Percentiles rank a stretch among this genome's conserved stretches.
Conservation (phyloP, 768 basidiomycete species). For the Obba rivulosa region DNA sequence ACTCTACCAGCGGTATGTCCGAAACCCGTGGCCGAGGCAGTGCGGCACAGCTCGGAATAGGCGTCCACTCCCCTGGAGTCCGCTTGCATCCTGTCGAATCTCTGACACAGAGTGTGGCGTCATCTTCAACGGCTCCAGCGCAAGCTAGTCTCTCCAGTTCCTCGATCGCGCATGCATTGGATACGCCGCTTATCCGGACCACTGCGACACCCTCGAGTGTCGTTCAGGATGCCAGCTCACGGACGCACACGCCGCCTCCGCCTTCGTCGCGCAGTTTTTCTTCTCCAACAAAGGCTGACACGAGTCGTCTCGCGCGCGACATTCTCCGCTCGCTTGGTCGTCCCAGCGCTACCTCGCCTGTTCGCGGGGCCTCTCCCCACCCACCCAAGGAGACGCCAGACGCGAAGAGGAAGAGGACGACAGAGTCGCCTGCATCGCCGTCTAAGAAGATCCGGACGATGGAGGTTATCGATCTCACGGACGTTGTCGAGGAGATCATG, state of each 20-base stretch:
- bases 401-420: constrained; percentile 1
- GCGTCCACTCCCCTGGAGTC: too few relatives aligned
- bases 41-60: too few relatives aligned
- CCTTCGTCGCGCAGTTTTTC: not conserved
- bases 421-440: constrained; percentile 1
- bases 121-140: too few relatives aligned
- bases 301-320: constrained; percentile 48
- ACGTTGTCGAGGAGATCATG: not conserved
- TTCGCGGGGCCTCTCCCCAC: not conserved
- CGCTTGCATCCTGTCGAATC: too few relatives aligned
- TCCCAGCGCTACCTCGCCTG: constrained; percentile 6
- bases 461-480: not conserved
- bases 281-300: constrained; percentile 41
- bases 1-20: too few relatives aligned
- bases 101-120: too few relatives aligned
- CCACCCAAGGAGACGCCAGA: not conserved
- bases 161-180: too few relatives aligned
- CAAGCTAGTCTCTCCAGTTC: too few relatives aligned
- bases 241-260: not conserved
- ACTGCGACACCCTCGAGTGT: too few relatives aligned
- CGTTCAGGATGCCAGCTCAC: too few relatives aligned
- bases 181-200: too few relatives aligned
- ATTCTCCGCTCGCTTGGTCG: constrained; percentile 47
- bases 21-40: too few relatives aligned
- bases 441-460: constrained; percentile 6